Conservation (phyloP, 2,329 filamentous ascomycete species). For the Neoascochyta sp. region DNA sequence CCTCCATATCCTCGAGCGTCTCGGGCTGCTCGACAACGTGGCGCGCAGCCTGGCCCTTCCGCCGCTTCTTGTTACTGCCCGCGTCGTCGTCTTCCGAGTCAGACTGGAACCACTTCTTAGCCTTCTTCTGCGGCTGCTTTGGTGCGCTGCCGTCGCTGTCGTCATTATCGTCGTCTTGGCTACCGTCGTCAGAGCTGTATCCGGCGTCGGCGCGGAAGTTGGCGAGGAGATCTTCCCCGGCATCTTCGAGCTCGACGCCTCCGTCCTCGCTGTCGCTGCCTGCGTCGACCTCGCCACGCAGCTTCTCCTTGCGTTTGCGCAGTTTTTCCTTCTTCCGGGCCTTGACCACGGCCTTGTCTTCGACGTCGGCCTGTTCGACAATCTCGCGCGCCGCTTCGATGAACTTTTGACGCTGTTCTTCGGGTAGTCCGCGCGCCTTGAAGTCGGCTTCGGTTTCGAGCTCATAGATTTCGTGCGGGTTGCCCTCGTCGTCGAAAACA, state of each 20-base stretch:
- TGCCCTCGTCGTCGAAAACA: slow-evolving; percentile 88
- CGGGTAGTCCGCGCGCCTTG: slow-evolving; percentile 67
- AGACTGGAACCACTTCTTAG: slow-evolving; percentile 77
- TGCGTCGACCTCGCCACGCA: slow-evolving; percentile 47
- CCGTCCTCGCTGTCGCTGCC: slow-evolving; percentile 21
- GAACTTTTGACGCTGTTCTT: slow-evolving; percentile 73
- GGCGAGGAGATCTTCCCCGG: slow-evolving; percentile 40
- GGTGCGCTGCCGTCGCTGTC: slow-evolving; percentile 42
- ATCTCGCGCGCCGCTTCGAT: slow-evolving; percentile 69
- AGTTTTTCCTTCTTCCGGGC: slow-evolving; percentile 74
- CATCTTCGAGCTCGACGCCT: slow-evolving; percentile 30
- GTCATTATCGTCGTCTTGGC: slow-evolving; percentile 43
- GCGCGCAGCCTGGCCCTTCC: slow-evolving; percentile 48
- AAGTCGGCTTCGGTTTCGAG: slow-evolving; percentile 84
- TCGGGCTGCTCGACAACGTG: slow-evolving; percentile 67
- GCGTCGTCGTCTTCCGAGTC: slow-evolving; percentile 54
- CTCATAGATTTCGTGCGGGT: slow-evolving; percentile 80
- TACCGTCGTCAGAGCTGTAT: slow-evolving; percentile 28
- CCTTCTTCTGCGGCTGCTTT: slow-evolving; percentile 55
- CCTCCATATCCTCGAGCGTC: slow-evolving; percentile 75
- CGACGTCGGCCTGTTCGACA: slow-evolving; percentile 70
- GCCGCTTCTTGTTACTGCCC: slow-evolving; percentile 37
- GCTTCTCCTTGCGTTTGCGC: slow-evolving; percentile 67
- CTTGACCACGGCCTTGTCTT: slow-evolving; percentile 77
- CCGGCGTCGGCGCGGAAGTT: slow-evolving; percentile 44